Evolutionary conservation across 1,284 basidiomycete genomes (phyloP), one percentile per base, ranked within the genome.

Genomic region (Trametes versicolor): DNA sequence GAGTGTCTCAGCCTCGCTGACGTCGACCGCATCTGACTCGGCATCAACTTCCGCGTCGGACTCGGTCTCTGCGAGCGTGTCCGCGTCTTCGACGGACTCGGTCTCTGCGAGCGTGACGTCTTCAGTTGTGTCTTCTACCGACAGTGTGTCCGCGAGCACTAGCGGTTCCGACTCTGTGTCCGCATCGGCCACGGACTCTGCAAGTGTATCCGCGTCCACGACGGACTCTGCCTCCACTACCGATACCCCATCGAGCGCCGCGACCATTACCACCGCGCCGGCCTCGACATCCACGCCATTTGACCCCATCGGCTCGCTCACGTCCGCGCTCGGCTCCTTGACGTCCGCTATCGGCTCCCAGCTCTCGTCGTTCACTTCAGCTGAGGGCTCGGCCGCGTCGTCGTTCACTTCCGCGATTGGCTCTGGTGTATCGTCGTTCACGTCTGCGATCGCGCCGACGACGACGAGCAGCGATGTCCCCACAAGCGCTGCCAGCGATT

Each of bases 11-110:
- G 49, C 61, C 6, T 51, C 54, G 10, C 67, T 72, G 4, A 61
- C 69, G 49, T 69, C 71, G 10, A 70, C 65, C 43, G 69, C 69
- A 15, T 69, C 67, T 8, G 61, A 32, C 54, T 8, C 51, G 36
- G 43, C 56, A 0, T 62, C 62, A 27, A 50, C 59, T 10, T 54
- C 64, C 29, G 62, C 39, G 52, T 50, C 66, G 9, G 49, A 12
- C 27, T 54, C 61, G 2, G 23, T n/a, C n/a, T n/a, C n/a, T n/a
- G n/a, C 50, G 23, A 47, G 39, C 41, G 53, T 17, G 17, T 57
- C 63, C 29, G 29, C 53, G 27, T 53, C 62, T 12, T 43, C 41
- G 15, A 36, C 63, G 15, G 50, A 34, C 27, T 63, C 62, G 12
- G 50, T 36, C n/a, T 47, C 51, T 12, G 51, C 60, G 19, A 52